Conservation (phyloP, 352 stramenopile species). For the Globisporangium camurandrum region DNA sequence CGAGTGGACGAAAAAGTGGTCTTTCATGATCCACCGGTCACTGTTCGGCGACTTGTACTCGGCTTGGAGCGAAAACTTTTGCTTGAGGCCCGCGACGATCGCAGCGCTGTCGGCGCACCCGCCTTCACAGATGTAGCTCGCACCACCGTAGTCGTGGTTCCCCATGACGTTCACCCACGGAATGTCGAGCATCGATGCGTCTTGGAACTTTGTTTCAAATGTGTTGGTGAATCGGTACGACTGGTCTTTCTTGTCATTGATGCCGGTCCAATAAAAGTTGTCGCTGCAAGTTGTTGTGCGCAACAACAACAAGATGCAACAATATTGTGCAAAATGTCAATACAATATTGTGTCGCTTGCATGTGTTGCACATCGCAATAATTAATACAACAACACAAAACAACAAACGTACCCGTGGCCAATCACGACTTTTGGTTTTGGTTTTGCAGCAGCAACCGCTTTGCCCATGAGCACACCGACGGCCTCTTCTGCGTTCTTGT, state of each 20-base stretch:
- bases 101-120: slow-evolving; percentile 10
- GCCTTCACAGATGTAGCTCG: slow-evolving; percentile 44
- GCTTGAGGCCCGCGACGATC: slow-evolving; percentile 11
- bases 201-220: slow-evolving; percentile 51
- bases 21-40: slow-evolving; percentile 75
- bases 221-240: slow-evolving; percentile 43
- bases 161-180: slow-evolving; percentile 60
- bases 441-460: slow-evolving; percentile 22
- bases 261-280: slow-evolving; percentile 70
- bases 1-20: slow-evolving; percentile 78
- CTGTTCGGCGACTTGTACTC: slow-evolving; percentile 73
- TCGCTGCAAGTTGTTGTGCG: too few relatives aligned
- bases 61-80: slow-evolving; percentile 26
- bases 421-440: slow-evolving; percentile 47
- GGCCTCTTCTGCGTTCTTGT: slow-evolving; percentile 57
- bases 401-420: too few relatives aligned
- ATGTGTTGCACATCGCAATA: too few relatives aligned
- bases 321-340: too few relatives aligned
- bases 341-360: too few relatives aligned
- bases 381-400: too few relatives aligned
- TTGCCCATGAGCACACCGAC: slow-evolving; percentile 61
- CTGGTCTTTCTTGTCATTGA: slow-evolving; percentile 28
- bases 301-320: too few relatives aligned
- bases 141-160: slow-evolving; percentile 68
- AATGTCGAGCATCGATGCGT: slow-evolving; percentile 33